Evolutionary conservation across 2,329 filamentous ascomycete genomes (phyloP).

Genomic region (Pestalotiopsis fici): DNA sequence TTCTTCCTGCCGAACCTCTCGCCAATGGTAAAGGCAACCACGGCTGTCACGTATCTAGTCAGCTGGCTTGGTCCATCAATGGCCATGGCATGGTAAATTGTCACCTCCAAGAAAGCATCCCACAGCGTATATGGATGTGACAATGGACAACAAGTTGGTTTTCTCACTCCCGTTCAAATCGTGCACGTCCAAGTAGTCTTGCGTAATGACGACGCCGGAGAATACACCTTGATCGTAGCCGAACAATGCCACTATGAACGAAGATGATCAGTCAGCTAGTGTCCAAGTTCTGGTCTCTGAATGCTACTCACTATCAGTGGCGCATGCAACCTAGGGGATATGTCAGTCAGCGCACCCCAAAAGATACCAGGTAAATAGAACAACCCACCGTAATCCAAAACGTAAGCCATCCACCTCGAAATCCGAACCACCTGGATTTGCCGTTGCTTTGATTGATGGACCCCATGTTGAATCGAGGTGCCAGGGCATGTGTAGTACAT

Average conservation of each 20-base stretch:
- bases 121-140: slow-evolving; percentile 1
- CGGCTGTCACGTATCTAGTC: not conserved
- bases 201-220: slow-evolving; percentile 26
- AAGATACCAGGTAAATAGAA: not conserved
- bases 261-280: not conserved
- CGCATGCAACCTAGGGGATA: not conserved
- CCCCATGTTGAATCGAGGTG: not conserved
- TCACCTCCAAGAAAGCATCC: slow-evolving; percentile 21
- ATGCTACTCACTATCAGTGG: not conserved
- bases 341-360: not conserved
- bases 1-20: slow-evolving; percentile 20
- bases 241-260: not conserved
- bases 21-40: slow-evolving; percentile 2
- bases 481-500: not conserved
- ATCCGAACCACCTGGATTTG: not conserved
- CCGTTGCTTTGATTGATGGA: not conserved
- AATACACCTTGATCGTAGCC: slow-evolving; percentile 25
- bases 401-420: not conserved
- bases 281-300: not conserved
- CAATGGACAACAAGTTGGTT: slow-evolving; percentile 21
- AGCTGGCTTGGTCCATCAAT: not conserved
- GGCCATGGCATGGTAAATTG: not conserved
- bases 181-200: slow-evolving; percentile 23
- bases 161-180: slow-evolving; percentile 14
- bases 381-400: slow-evolving; percentile 3